Evolutionary conservation across 805 yeast species (phyloP).

Genomic region (Torulaspora quercuum): DNA sequence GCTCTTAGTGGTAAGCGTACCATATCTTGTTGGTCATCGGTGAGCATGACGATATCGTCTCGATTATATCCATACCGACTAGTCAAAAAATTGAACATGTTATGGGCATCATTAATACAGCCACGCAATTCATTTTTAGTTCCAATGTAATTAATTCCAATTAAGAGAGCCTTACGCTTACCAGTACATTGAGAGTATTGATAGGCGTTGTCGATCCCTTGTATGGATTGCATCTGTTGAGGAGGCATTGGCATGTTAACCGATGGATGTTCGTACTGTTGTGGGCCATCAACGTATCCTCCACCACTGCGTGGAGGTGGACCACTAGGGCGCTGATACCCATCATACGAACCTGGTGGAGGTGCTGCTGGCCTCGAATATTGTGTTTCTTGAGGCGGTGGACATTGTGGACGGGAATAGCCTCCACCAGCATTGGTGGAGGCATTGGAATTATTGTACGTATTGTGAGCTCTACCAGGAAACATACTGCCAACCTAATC

Average conservation of each 20-base stretch:
- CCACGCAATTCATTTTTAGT: conserved; percentile 61
- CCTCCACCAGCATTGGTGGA: conserved; percentile 10
- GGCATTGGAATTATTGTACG: conserved; percentile 26
- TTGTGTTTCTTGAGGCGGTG: conserved; percentile 15
- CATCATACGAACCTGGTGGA: conserved; percentile 8
- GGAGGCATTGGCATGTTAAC: conserved; percentile 23
- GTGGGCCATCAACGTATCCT: conserved; percentile 21
- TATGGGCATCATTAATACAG: conserved; percentile 73
- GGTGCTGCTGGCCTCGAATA: conserved; percentile 23
- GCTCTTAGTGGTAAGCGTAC: conserved; percentile 58
- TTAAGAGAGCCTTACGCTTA: conserved; percentile 64
- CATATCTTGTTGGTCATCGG: conserved; percentile 51
- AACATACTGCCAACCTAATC: too few relatives aligned
- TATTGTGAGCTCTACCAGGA: conserved; percentile 38
- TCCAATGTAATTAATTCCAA: conserved; percentile 79
- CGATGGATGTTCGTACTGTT: conserved; percentile 22
- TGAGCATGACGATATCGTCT: conserved; percentile 56
- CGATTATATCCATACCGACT: conserved; percentile 45
- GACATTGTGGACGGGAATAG: conserved; percentile 8
- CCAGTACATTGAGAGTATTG: conserved; percentile 73
- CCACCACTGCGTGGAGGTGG: conserved; percentile 20
- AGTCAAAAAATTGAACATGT: conserved; percentile 46
- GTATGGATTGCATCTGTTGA: conserved; percentile 24
- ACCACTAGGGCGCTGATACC: conserved; percentile 20
- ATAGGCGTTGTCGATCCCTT: conserved; percentile 33